Conservation (phyloP, 495 filamentous ascomycete genomes). For the Schizothecium vesticola region DNA sequence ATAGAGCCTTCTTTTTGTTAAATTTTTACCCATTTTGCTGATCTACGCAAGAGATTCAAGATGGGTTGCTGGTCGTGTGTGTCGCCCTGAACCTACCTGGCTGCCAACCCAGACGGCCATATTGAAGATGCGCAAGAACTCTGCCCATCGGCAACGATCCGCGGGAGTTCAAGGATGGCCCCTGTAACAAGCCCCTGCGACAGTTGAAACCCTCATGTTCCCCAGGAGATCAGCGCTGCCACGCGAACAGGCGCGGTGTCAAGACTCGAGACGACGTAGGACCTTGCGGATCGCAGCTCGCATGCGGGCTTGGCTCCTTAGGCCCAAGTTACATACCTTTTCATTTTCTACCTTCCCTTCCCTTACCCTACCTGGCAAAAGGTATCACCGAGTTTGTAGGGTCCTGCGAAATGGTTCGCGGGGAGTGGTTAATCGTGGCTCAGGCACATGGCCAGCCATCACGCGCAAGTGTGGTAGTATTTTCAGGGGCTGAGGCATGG, state of each 20-base stretch:
- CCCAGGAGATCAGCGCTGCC: not conserved
- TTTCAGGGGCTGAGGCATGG: not conserved
- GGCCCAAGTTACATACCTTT: not conserved
- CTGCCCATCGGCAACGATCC: not conserved
- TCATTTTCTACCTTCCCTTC: not conserved
- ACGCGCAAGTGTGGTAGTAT: not conserved
- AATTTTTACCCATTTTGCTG: too few relatives aligned
- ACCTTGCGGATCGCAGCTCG: not conserved
- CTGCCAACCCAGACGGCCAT: not conserved
- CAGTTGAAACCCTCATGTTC: not conserved
- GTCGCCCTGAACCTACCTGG: too few relatives aligned
- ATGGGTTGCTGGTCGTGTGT: too few relatives aligned
- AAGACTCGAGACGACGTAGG: not conserved
- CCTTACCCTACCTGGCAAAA: too few relatives aligned
- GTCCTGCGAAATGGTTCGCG: not conserved
- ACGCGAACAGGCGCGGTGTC: not conserved
- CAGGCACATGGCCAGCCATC: not conserved
- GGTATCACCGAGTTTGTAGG: not conserved
- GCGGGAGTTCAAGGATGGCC: not conserved
- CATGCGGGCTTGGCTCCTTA: not conserved
- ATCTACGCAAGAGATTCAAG: not conserved
- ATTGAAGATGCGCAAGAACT: not conserved
- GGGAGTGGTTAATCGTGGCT: not conserved
- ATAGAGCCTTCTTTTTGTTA: not conserved
- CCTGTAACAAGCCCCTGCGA: not conserved